Base-by-base conservation (phyloP, 768 basidiomycete genomes). In the Mycena indigotica region DNA sequence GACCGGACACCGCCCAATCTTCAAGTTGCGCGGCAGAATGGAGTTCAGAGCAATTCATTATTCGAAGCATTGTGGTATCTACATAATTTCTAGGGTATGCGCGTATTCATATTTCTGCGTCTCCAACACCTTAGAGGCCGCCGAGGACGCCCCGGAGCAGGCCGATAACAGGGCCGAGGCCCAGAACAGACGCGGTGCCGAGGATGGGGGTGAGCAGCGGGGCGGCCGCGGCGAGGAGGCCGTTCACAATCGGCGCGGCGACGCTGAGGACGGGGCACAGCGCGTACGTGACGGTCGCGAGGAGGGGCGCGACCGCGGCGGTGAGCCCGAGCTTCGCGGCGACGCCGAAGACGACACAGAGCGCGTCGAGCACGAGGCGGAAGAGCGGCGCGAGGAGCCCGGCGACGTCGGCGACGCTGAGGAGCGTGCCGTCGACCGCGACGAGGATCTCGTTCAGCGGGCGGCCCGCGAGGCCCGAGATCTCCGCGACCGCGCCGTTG, bases 151-250 rank as follows among this genome's bases (percentile, higher is more conserved):
- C 25, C 17, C 23, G 25, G 15, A 56, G 17, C 24, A 61, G 44
- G 44, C 45, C 41, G 46, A 58, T 21, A 46, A 58, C 57, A 39
- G 61, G 57, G 38, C 50, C 54, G 23, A 62, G 50, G 50, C 61
- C 61, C 23, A 60, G 53, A 38, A n/a, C 17, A 54, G 49, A 35
- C 50, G 52, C 50, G 8, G 44, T 52, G 50, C 29, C 29, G 50
- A 58, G 30, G 38, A 56, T 30, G 23, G 32, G 32, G 12, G 5
- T 32, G 8, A 58, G 16, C 4, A 62, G 26, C 17, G 61, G 61
- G 10, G 28, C 57, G 29, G 46, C 45, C 38, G 54, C 53, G 10
- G 51, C 50, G 26, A 58, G 38, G 35, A 62, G 57, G 35, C 61
- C 61, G 46, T 58, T 35, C 15, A 62, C 61, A 29, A 62, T 41